A percentile compares a stretch with the other conserved stretches of the same genome.
Conservation (phyloP, 208 protist species). For the Leptomonas pyrrhocoris region DNA sequence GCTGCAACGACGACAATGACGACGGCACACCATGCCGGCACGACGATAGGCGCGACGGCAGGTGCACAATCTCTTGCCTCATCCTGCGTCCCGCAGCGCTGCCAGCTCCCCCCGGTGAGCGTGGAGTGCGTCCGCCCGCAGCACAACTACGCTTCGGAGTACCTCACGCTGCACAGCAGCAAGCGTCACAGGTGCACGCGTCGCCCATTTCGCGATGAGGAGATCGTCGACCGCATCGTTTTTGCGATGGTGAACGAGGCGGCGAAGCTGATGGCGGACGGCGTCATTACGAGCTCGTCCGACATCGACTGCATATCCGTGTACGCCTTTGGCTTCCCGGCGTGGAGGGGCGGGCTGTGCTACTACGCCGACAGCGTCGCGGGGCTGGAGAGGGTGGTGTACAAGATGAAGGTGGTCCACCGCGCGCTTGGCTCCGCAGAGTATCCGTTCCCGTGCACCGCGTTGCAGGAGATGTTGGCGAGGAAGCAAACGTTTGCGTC, state of each 20-base stretch:
- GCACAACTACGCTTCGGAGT: conserved; percentile 67
- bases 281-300: conserved; percentile 57
- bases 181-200: conserved; percentile 55
- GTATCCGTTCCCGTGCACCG: conserved; percentile 64
- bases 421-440: conserved; percentile 37
- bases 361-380: conserved; percentile 73
- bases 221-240: conserved; percentile 88
- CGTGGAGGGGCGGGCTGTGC: conserved; percentile 74
- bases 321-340: conserved; percentile 89
- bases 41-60: not conserved
- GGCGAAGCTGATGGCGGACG: conserved; percentile 76
- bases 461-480: conserved; percentile 52
- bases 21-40: not conserved
- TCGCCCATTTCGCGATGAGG: conserved; percentile 69
- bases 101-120: conserved; percentile 35
- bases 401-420: conserved; percentile 70
- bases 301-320: conserved; percentile 90
- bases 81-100: not conserved
- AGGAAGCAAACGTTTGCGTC: conserved; percentile 52
- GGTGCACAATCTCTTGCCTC: not conserved
- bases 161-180: conserved; percentile 56
- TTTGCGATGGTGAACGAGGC: conserved; percentile 93
- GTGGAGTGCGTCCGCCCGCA: conserved; percentile 24
- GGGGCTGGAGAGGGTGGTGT: conserved; percentile 59
- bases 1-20: not conserved